phyloP scores from a whole-genome alignment of 495 filamentous ascomycete genomes.

The Baudoinia panamericana region DNA sequence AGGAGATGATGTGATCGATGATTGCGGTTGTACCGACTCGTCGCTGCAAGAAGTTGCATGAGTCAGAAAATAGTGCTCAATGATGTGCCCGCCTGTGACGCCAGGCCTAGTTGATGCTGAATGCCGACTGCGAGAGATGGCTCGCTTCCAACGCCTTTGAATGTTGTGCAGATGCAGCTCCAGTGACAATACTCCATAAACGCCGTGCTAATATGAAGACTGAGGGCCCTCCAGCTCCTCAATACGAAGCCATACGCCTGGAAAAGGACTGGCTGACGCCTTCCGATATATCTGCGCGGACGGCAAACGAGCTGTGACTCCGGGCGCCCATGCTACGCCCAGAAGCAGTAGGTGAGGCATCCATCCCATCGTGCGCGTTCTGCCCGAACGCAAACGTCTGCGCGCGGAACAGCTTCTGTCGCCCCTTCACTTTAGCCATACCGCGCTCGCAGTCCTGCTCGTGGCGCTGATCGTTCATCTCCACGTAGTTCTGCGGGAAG shows the following conservation, averaged over 20 bases:
- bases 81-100: too few relatives aligned
- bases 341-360: constrained; percentile 38
- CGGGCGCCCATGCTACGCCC: constrained; percentile 5
- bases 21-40: too few relatives aligned
- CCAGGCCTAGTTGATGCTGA: neutral
- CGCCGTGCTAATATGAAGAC: constrained; percentile 7
- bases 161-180: too few relatives aligned
- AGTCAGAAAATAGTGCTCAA: too few relatives aligned
- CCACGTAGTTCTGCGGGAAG: constrained; percentile 86
- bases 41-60: too few relatives aligned
- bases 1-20: too few relatives aligned
- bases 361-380: constrained; percentile 44
- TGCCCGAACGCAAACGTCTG: constrained; percentile 90
- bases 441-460: constrained; percentile 84
- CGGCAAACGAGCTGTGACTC: constrained; percentile 11
- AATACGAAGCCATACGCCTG: constrained; percentile 19
- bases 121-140: neutral
- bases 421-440: constrained; percentile 65
- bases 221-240: constrained; percentile 1
- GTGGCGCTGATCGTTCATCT: constrained; percentile 85
- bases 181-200: neutral
- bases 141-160: too few relatives aligned
- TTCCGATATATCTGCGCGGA: constrained; percentile 8
- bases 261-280: constrained; percentile 15
- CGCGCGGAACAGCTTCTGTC: constrained; percentile 70